These are phyloP conservation scores for Dictyostelium intermedium DNA, from an alignment of 78 protist genomes.

Conservation along the genomic window DNA sequence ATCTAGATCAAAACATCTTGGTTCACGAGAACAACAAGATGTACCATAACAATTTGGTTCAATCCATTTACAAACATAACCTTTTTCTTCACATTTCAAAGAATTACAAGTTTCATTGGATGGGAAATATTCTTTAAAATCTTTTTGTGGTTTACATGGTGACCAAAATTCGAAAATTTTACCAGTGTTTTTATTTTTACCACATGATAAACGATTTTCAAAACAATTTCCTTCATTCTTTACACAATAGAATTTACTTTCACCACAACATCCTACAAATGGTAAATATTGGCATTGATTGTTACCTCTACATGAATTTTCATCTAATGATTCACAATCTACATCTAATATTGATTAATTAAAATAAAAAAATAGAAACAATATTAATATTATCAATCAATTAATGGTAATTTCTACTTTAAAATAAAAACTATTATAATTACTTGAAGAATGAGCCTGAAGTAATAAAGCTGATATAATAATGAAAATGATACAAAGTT, in stretches of 20 bases:
- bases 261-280: conserved; percentile 36
- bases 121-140: background rate
- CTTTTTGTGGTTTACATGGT: conserved; percentile 1
- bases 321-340: conserved; percentile 6
- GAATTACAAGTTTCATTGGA: conserved; percentile 28
- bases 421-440: background rate
- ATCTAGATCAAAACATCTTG: conserved; percentile 13
- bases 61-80: background rate
- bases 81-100: conserved; percentile 1
- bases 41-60: conserved; percentile 15
- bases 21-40: conserved; percentile 42
- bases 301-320: conserved; percentile 17
- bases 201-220: background rate
- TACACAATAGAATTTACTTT: background rate
- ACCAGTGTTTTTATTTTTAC: background rate
- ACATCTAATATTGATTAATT: too few relatives aligned
- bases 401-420: too few relatives aligned
- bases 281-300: background rate
- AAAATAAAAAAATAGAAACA: background rate
- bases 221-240: background rate
- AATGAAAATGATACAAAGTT: background rate
- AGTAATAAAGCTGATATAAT: background rate
- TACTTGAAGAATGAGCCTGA: background rate
- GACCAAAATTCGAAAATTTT: conserved; percentile 45
- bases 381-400: background rate